phyloP scores from a whole-genome alignment of 768 basidiomycete species.

The Amanita inopinata region DNA sequence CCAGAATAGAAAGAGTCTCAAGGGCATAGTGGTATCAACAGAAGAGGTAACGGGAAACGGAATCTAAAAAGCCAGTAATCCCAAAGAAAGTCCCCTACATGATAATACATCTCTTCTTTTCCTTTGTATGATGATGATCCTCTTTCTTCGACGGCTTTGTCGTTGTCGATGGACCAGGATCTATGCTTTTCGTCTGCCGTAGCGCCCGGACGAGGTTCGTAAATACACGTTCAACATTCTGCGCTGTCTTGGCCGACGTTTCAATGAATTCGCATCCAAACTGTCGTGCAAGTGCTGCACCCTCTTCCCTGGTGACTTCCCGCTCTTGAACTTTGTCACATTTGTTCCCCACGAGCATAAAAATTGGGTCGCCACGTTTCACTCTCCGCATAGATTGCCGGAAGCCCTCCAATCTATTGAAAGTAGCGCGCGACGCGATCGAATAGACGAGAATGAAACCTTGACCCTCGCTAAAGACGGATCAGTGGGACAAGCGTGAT shows the following conservation, averaged over 20 bases:
- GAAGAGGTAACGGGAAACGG: conserved; percentile 67
- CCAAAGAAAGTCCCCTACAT: conserved; percentile 65
- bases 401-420: conserved; percentile 84
- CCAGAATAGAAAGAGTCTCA: conserved; percentile 22
- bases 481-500: conserved; percentile 9
- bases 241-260: conserved; percentile 91
- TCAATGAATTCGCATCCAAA: conserved; percentile 94
- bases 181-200: conserved; percentile 60
- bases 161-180: conserved; percentile 30
- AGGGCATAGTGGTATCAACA: conserved; percentile 70
- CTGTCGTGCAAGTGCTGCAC: conserved; percentile 65
- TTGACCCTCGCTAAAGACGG: conserved; percentile 71
- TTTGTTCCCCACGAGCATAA: conserved; percentile 96
- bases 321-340: conserved; percentile 86
- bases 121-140: conserved; percentile 12
- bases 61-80: conserved; percentile 61
- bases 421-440: conserved; percentile 88
- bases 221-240: conserved; percentile 88
- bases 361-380: conserved; percentile 75
- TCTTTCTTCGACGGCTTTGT: conserved; percentile 28
- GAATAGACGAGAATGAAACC: conserved; percentile 98
- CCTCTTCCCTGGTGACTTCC: conserved; percentile 89
- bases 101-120: conserved; percentile 59
- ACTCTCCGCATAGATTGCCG: conserved; percentile 85
- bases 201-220: conserved; percentile 77